Percentiles rank a stretch among this genome's conserved stretches.
These are phyloP conservation scores for Sporothrix brunneoviolacea DNA, from an alignment of 2,329 filamentous ascomycete genomes.

Conservation along the genomic window DNA sequence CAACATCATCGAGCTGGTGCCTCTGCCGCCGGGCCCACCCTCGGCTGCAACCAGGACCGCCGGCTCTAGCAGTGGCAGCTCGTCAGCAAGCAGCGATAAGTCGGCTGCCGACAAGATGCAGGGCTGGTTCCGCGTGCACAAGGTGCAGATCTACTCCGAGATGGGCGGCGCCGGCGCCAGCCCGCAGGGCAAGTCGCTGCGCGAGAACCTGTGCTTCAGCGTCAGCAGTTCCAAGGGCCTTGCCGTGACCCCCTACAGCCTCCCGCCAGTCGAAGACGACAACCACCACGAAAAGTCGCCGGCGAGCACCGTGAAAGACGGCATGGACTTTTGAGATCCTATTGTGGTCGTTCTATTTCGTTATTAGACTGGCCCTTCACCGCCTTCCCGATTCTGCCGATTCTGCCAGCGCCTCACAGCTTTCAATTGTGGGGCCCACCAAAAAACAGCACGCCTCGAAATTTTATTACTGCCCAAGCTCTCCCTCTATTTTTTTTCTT, in stretches of 20 bases:
- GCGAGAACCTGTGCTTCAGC: slow-evolving; percentile 86
- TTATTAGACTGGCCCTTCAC: slow-evolving; percentile 11
- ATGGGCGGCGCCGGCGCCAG: slow-evolving; percentile 76
- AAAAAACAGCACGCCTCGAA: slow-evolving; percentile 1
- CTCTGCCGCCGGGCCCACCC: slow-evolving; percentile 50
- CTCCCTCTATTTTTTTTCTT: neutral
- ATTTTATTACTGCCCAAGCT: slow-evolving; percentile 11
- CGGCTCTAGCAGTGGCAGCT: neutral
- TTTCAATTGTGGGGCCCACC: neutral
- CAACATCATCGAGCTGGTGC: slow-evolving; percentile 65
- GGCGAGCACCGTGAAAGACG: slow-evolving; percentile 53
- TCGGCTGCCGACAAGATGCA: slow-evolving; percentile 65
- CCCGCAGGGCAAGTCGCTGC: slow-evolving; percentile 57
- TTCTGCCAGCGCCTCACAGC: neutral
- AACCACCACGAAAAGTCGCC: slow-evolving; percentile 35
- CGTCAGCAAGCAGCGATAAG: slow-evolving; percentile 33
- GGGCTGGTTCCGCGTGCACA: slow-evolving; percentile 77
- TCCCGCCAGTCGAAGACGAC: slow-evolving; percentile 80
- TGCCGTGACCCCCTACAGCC: slow-evolving; percentile 77
- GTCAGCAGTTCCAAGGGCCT: slow-evolving; percentile 74
- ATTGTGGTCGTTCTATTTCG: too few relatives aligned
- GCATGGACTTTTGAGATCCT: slow-evolving; percentile 62
- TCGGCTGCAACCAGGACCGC: slow-evolving; percentile 6
- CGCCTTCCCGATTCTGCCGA: slow-evolving; percentile 14
- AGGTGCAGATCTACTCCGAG: slow-evolving; percentile 78